Evolutionary conservation across 2,329 filamentous ascomycete species (phyloP).

Genomic region (Lasiodiplodia citricola): DNA sequence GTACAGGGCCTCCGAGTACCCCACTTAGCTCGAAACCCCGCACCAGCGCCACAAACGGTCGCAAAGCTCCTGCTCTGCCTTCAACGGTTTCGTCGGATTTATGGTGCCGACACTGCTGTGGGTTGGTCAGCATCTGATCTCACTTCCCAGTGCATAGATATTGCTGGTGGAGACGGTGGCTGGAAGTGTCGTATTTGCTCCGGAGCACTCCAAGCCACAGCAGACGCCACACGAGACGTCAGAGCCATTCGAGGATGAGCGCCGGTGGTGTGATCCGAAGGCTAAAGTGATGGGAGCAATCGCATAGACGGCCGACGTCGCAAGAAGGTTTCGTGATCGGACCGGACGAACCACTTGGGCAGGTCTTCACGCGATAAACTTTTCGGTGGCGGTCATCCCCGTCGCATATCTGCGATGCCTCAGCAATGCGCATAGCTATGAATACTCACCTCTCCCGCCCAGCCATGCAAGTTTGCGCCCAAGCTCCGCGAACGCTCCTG

Average conservation of each 20-base stretch:
- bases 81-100: not conserved
- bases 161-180: not conserved
- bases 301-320: not conserved
- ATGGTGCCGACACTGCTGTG: not conserved
- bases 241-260: too few relatives aligned
- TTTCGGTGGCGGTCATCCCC: not conserved
- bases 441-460: not conserved
- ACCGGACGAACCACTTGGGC: not conserved
- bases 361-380: conserved; percentile 3
- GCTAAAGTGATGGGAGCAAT: not conserved
- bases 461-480: not conserved
- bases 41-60: not conserved
- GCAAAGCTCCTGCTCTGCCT: not conserved
- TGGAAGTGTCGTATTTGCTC: not conserved
- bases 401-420: not conserved
- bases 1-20: not conserved
- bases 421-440: not conserved
- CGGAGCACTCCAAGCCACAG: not conserved
- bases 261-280: not conserved
- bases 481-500: not conserved
- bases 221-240: too few relatives aligned
- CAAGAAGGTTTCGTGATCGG: not conserved
- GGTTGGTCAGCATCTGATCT: not conserved
- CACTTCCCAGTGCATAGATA: not conserved
- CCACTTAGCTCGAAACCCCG: conserved; percentile 2